Evolutionary conservation across 768 basidiomycete species (phyloP), one percentile per base, ranked within the genome.

Genomic region (Mycena kentingensis): DNA sequence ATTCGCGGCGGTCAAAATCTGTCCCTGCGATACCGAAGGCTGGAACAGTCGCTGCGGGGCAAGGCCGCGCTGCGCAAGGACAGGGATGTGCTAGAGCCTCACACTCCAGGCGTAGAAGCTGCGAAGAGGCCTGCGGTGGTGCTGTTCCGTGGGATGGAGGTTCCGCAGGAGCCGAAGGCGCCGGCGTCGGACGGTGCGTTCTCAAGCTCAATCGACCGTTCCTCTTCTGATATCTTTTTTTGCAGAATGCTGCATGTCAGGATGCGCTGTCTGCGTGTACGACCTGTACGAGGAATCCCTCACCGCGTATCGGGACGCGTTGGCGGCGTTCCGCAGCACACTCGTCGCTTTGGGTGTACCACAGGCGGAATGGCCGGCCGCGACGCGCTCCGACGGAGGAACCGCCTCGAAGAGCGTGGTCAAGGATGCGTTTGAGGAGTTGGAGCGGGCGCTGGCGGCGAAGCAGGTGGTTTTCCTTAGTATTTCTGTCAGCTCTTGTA

Each of bases 201-300:
- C n/a, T 11, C 15, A n/a, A n/a, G n/a, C n/a, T 18, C n/a, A 21
- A 44, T 53, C 4, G 54, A 10, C 27, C 21, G 36, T 42, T 22
- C 26, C 13, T 46, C 3, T 34, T 27, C n/a, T 26, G 44, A 26
- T 34, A n/a, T n/a, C n/a, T n/a, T n/a, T 32, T 32, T 18, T 32
- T 5, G 10, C 59, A 93, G 93, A 93, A 69, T 94, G 93, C 67
- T 95, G 93, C 73, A 94, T 94, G 92, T 93, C 90, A 2, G 90
- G 90, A 26, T 96, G 93, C 63, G 89, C 91, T 0, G 70, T 94
- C 16, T 95, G 93, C 67, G 87, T 94, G 7, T 90, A 94, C 69
- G 91, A 93, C 60, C 67, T 93, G 22, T 92, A 93, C 69, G 83
- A 89, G 54, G 90, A 93, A 41, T 80, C 85, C 1, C 67, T 91